Evolutionary conservation across 495 filamentous ascomycete genomes (phyloP).

Genomic region (Annulohypoxylon maeteangense): DNA sequence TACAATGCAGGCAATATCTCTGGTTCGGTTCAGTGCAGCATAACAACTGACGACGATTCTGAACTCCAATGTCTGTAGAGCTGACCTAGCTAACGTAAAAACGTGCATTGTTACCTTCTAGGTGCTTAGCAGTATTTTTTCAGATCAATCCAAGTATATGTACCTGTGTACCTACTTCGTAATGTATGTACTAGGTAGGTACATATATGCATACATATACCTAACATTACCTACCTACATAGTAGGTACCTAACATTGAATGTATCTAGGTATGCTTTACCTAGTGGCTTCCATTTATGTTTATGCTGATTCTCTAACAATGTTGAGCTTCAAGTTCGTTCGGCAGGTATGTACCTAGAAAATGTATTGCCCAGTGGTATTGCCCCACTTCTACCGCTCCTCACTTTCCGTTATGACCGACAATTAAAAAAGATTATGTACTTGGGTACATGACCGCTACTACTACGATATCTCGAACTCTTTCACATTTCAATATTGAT

Average conservation of each 20-base stretch:
- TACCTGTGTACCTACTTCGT: too few relatives aligned
- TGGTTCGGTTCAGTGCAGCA: constrained; percentile 16
- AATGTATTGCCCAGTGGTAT: constrained; percentile 8
- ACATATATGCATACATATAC: too few relatives aligned
- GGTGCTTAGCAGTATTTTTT: too few relatives aligned
- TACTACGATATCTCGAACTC: constrained; percentile 1
- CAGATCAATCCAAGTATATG: too few relatives aligned
- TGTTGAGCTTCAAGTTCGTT: background rate
- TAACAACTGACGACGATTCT: too few relatives aligned
- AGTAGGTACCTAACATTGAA: background rate
- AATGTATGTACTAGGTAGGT: too few relatives aligned
- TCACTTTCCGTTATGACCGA: constrained; percentile 27
- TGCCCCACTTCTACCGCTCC: constrained; percentile 29
- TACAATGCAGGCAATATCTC: constrained; percentile 16
- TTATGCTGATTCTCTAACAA: too few relatives aligned
- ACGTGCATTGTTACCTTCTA: background rate
- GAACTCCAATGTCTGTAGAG: background rate
- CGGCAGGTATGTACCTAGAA: background rate
- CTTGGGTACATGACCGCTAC: background rate
- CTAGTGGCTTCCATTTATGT: too few relatives aligned
- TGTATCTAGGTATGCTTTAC: background rate
- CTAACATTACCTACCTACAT: too few relatives aligned
- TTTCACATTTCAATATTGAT: background rate
- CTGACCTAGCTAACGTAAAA: constrained; percentile 1
- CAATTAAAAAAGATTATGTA: constrained; percentile 16